Percentiles rank a stretch among this genome's conserved stretches.
Conservation (phyloP, 805 yeast genomes). For the Starmerella ratchasimensis region DNA sequence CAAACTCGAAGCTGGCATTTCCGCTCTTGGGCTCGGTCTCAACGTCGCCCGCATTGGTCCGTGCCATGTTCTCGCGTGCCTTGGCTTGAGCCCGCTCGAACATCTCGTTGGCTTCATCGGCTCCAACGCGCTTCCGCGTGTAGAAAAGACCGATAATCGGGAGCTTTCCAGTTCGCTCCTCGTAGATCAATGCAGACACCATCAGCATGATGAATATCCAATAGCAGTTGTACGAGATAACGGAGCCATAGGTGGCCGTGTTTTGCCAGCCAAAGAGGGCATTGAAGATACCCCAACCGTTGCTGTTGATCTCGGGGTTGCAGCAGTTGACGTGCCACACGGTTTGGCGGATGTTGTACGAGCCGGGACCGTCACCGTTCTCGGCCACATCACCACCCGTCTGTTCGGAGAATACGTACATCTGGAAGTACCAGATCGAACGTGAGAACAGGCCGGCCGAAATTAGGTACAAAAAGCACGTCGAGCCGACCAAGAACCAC, state of each 20-base stretch:
- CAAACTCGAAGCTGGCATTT: neutral
- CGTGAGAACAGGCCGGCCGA: constrained; percentile 88
- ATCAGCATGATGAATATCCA: constrained; percentile 58
- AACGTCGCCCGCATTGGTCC: constrained; percentile 19
- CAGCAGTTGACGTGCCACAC: constrained; percentile 98
- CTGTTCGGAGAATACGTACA: constrained; percentile 42
- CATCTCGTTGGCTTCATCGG: constrained; percentile 28
- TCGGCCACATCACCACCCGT: constrained; percentile 96
- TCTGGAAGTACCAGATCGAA: constrained; percentile 83
- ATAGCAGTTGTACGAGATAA: constrained; percentile 73
- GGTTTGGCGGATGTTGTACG: constrained; percentile 62
- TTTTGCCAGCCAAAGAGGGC: constrained; percentile 95
- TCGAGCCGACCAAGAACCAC: constrained; percentile 72
- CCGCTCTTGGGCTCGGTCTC: too few species aligned
- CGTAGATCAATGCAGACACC: constrained; percentile 53
- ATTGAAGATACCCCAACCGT: constrained; percentile 94
- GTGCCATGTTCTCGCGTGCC: constrained; percentile 15
- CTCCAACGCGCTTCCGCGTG: constrained; percentile 28
- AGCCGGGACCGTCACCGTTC: constrained; percentile 86
- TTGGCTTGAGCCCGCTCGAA: constrained; percentile 19
- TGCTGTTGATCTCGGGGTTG: constrained; percentile 64
- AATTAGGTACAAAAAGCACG: constrained; percentile 77
- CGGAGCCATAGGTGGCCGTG: constrained; percentile 87
- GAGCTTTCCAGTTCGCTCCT: constrained; percentile 77
- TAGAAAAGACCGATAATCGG: constrained; percentile 35